Base-by-base conservation (phyloP, 176 grass and related monocot genomes). In the Themeda triandra region DNA sequence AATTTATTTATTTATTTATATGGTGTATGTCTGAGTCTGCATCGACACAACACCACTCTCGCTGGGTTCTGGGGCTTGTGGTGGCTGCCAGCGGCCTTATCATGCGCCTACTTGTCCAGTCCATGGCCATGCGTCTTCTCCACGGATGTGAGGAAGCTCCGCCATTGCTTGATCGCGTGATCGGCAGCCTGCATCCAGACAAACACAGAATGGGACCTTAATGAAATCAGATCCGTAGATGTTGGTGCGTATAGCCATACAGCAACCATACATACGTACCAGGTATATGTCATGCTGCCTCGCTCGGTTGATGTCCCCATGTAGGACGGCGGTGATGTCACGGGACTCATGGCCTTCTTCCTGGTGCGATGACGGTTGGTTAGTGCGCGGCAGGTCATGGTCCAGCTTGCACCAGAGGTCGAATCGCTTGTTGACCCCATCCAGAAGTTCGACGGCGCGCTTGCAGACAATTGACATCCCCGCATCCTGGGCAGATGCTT, bases 231-330 rank as follows among this genome's bases (percentile, higher is more conserved):
- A 13, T 24, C 40, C 19, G 9, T 70, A 8, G 48, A 51, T 19
- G 13, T 19, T 51, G 15, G 17, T 11, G 35, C 10, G 10, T 44
- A 44, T 40, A 0, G 32, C 15, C 9, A 37, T 18, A 39, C 36
- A 21, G 0, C 13, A 69, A 40, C 10, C 19, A 1, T 41, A 70
- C 13, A 23, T 41, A 76, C 18, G 10, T 35, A 76, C 73, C 48
- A 76, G 18, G 21, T 76, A 76, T 33, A 76, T 76, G 48, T 76
- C 48, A 10, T 76, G 18, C 19, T 76, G 46, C 48, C 30, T 76
- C 19, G 46, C 73, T 31, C 48, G 46, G 48, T 23, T 33, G 18
- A 76, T 56, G 48, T 76, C 30, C 4, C 73, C 48, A 2, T 4
- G 73, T 11, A 76, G 18, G 73, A 21, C 30, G 29, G 17, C 10